Percentiles rank a stretch among this genome's conserved stretches.
Evolutionary conservation across 2,329 filamentous ascomycete species (phyloP).

Genomic region (Botrytis hyacinthi): DNA sequence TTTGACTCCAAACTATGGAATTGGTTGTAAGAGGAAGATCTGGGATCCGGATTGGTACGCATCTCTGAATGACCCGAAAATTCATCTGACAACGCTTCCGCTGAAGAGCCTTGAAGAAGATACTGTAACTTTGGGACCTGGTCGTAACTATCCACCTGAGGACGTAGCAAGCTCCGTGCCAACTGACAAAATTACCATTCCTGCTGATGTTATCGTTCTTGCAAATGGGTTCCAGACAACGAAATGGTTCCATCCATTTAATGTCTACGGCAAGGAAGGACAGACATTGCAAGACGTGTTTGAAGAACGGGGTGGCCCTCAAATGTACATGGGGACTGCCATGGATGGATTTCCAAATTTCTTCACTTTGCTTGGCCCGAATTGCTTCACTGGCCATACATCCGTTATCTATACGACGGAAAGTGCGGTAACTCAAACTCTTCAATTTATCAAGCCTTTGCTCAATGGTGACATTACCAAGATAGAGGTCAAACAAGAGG

Average conservation of each 20-base stretch:
- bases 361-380: slow-evolving; percentile 58
- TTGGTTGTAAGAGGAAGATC: slow-evolving; percentile 58
- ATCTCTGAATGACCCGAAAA: slow-evolving; percentile 47
- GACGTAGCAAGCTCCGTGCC: slow-evolving; percentile 28
- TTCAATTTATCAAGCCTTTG: slow-evolving; percentile 55
- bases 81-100: slow-evolving; percentile 53
- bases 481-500: slow-evolving; percentile 49
- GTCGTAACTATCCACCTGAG: slow-evolving; percentile 44
- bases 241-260: slow-evolving; percentile 53
- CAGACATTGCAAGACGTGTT: slow-evolving; percentile 52
- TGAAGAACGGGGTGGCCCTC: slow-evolving; percentile 53
- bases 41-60: slow-evolving; percentile 52
- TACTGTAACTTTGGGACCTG: slow-evolving; percentile 52
- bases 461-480: slow-evolving; percentile 45
- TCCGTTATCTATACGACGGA: slow-evolving; percentile 56
- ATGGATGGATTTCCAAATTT: slow-evolving; percentile 60
- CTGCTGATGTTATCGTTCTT: slow-evolving; percentile 56
- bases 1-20: slow-evolving; percentile 54
- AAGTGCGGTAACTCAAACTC: slow-evolving; percentile 53
- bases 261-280: slow-evolving; percentile 48
- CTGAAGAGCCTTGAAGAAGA: slow-evolving; percentile 47
- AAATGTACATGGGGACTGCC: slow-evolving; percentile 56
- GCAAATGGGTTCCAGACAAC: slow-evolving; percentile 58
- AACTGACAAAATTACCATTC: slow-evolving; percentile 43
- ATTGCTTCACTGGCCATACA: slow-evolving; percentile 57